phyloP scores from a whole-genome alignment of 2,329 filamentous ascomycete genomes.

The Capronia americana region DNA sequence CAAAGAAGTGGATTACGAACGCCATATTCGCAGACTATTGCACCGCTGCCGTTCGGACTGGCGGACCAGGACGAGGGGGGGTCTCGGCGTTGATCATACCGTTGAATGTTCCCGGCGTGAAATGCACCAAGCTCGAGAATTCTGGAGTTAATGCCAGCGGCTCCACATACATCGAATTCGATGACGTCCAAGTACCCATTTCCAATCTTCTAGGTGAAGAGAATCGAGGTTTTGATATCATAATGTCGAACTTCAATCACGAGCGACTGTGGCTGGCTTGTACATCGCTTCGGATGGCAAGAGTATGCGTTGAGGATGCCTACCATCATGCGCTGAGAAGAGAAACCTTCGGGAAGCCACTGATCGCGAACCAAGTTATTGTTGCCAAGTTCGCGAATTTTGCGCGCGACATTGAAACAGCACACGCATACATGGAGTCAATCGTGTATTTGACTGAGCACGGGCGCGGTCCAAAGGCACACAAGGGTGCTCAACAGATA shows the following conservation, averaged over 20 bases:
- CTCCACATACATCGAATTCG: conserved; percentile 66
- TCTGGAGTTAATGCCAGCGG: conserved; percentile 93
- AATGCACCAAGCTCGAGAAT: conserved; percentile 99
- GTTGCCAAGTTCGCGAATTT: conserved; percentile 62
- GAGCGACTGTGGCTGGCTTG: conserved; percentile 66
- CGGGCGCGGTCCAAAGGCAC: conserved; percentile 9
- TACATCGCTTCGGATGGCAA: conserved; percentile 63
- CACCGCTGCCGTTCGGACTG: conserved; percentile 87
- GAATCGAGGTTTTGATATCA: conserved; percentile 54
- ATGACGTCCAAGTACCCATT: conserved; percentile 88
- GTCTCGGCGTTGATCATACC: conserved; percentile 96
- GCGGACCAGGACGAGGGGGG: conserved; percentile 74
- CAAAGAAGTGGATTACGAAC: conserved; percentile 99
- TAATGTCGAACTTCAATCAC: conserved; percentile 57
- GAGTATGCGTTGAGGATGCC: conserved; percentile 62
- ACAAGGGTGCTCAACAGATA: neutral
- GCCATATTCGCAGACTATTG: conserved; percentile 97
- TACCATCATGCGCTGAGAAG: conserved; percentile 59
- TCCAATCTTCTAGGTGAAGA: conserved; percentile 85
- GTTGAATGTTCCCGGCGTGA: conserved; percentile 85
- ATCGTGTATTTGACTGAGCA: conserved; percentile 35
- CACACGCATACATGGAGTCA: conserved; percentile 59
- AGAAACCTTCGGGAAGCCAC: conserved; percentile 63
- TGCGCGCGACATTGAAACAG: conserved; percentile 61
- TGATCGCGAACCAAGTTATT: conserved; percentile 65